Base-by-base conservation (phyloP, 495 filamentous ascomycete species). In the Neurospora cerealis region DNA sequence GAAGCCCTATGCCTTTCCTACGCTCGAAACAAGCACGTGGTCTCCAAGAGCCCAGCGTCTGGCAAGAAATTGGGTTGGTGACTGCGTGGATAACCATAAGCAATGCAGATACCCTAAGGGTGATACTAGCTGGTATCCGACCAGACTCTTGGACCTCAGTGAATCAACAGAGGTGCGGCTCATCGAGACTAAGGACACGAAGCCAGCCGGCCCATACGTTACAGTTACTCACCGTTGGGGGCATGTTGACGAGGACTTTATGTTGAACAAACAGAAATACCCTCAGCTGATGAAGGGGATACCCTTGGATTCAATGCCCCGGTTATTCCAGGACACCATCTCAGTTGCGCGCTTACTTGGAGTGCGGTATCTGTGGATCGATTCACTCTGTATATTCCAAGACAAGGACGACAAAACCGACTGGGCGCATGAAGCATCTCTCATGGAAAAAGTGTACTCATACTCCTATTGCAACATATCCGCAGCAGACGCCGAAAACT, bases 191-290 rank as follows among this genome's bases (percentile, higher is more conserved):
- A 39, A 72, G 13, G 11, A 21, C 7, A 69, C 21, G n/a, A 19
- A 15, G 17, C 36, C 10, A 11, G 0, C 34, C 28, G 46, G 46
- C 10, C 24, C 32, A 0, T 72, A 72, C 0, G 15, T 19, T 13
- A 72, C 46, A 10, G 44, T 72, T 37, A 72, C 42, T 4, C 71
- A 72, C n/a, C 37, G 71, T n/a, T 72, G 71, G 46, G 71, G 71
- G 2, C 21, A 32, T 0, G n/a, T 15, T 54, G 37, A 69, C 24
- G 44, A 72, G 4, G 15, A 19, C 2, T 70, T 44, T 19, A 15
- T 41, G 15, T 46, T 70, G 0, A 70, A 70, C 28, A 70, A 70
- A 41, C 7, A 46, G 1, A 28, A 1, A 0, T 2, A 44, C 0
- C 28, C 69, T 17, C 28, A 21, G 69, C 9, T 70, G 0, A 70